phyloP scores from a whole-genome alignment of 140 eudicot genomes.

The Anethum foeniculum region DNA sequence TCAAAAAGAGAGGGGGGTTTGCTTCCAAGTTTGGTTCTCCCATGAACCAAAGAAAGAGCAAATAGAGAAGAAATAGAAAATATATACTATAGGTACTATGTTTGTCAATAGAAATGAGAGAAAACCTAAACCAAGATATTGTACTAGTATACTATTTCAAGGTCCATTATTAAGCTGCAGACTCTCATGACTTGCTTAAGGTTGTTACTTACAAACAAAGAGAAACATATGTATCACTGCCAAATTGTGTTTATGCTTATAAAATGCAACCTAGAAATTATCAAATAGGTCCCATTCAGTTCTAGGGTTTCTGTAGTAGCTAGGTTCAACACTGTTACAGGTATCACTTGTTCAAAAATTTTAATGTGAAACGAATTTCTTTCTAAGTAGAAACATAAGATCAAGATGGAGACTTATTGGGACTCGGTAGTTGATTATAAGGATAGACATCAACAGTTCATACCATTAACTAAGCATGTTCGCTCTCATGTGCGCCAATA shows the following conservation, averaged over 20 bases:
- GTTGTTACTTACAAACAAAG: constrained; percentile 17
- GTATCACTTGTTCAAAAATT: neutral
- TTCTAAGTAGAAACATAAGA: neutral
- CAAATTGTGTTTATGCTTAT: neutral
- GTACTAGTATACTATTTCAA: constrained; percentile 10
- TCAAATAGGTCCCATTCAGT: constrained; percentile 6
- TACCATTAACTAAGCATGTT: neutral
- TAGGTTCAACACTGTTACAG: constrained; percentile 4
- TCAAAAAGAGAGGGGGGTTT: neutral
- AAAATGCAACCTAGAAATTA: neutral
- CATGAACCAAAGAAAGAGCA: constrained; percentile 1
- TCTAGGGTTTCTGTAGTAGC: constrained; percentile 10
- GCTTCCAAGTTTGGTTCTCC: constrained; percentile 6
- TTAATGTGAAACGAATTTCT: neutral
- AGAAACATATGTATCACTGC: neutral
- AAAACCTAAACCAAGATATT: neutral
- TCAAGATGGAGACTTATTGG: neutral
- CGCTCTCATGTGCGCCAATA: neutral
- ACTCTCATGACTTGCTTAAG: constrained; percentile 18
- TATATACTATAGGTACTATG: neutral
- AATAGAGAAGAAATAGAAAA: neutral
- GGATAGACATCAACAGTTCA: neutral
- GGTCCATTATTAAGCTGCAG: constrained; percentile 15
- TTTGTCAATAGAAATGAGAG: neutral
- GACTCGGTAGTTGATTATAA: neutral